A percentile compares a stretch with the other conserved stretches of the same genome.
These are phyloP conservation scores for Paralagenidium karlingii DNA, from an alignment of 352 stramenopile species.

Conservation along the genomic window DNA sequence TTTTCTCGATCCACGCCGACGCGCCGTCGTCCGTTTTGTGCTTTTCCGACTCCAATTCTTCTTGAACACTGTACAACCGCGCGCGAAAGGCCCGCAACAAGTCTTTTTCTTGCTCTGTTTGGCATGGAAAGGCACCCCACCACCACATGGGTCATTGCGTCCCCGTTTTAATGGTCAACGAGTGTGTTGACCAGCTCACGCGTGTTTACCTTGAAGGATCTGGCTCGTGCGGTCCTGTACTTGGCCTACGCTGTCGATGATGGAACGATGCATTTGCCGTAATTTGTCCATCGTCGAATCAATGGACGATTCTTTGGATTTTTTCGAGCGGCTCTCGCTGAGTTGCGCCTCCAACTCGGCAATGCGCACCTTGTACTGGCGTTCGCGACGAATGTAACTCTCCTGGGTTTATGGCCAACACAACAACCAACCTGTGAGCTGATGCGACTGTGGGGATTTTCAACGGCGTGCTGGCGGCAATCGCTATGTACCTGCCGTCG, in stretches of 20 bases:
- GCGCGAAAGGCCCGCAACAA: slow-evolving; percentile 81
- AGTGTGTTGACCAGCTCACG: background rate
- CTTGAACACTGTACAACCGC: slow-evolving; percentile 87
- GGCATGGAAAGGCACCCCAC: background rate
- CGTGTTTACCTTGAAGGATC: slow-evolving; percentile 51
- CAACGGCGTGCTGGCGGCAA: background rate
- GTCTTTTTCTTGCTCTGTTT: slow-evolving; percentile 82
- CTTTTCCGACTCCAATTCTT: slow-evolving; percentile 88
- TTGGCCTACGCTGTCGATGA: slow-evolving; percentile 83
- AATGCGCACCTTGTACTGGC: slow-evolving; percentile 81
- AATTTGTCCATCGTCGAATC: slow-evolving; percentile 75
- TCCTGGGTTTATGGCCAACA: slow-evolving; percentile 20
- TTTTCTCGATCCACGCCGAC: slow-evolving; percentile 86
- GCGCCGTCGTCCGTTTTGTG: slow-evolving; percentile 81
- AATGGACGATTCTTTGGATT: slow-evolving; percentile 45
- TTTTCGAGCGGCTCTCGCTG: slow-evolving; percentile 52
- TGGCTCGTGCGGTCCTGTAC: slow-evolving; percentile 85
- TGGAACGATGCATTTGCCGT: slow-evolving; percentile 69
- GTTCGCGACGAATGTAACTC: slow-evolving; percentile 77
- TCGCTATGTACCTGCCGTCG: slow-evolving; percentile 33
- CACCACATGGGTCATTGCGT: background rate
- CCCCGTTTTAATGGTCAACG: background rate
- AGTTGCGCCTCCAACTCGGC: slow-evolving; percentile 61
- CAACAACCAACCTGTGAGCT: too few species aligned
- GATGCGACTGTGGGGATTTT: background rate